Percentiles rank a stretch among this genome's conserved stretches.
phyloP scores from a whole-genome alignment of 1,284 basidiomycete species.

The Cutaneotrichosporon cavernicola region DNA sequence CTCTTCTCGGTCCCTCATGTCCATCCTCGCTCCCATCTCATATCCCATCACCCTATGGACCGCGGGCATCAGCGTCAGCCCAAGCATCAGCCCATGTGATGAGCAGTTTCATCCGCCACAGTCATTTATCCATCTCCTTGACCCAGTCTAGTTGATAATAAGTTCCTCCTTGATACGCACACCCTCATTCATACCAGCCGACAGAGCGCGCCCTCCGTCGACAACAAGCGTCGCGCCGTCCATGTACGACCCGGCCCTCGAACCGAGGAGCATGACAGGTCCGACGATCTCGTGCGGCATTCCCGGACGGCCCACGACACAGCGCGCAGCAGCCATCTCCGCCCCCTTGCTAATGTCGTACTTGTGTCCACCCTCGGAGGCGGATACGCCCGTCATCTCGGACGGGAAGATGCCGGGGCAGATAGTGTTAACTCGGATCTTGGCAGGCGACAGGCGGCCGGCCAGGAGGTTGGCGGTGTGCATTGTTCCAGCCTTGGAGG shows the following conservation, averaged over 20 bases:
- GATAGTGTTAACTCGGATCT: conserved; percentile 48
- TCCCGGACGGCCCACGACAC: conserved; percentile 47
- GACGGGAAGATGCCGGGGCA: conserved; percentile 44
- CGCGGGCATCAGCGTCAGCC: too few species aligned
- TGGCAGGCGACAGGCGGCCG: conserved; percentile 37
- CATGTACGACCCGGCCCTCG: conserved; percentile 46
- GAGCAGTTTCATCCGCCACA: too few species aligned
- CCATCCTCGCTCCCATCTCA: too few species aligned
- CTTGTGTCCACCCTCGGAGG: conserved; percentile 22
- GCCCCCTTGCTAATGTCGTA: conserved; percentile 30
- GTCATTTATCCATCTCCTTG: too few species aligned
- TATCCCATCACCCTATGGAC: too few species aligned
- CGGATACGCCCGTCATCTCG: conserved; percentile 41
- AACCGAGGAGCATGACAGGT: conserved; percentile 44
- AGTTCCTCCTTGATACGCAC: conserved; percentile 35
- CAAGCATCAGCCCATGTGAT: too few species aligned
- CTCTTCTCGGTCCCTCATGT: too few species aligned
- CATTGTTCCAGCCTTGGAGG: conserved; percentile 45
- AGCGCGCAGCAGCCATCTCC: conserved; percentile 33
- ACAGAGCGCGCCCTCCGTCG: conserved; percentile 49
- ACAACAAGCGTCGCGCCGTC: conserved; percentile 46
- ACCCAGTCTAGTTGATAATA: conserved; percentile 20
- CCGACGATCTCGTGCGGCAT: conserved; percentile 49
- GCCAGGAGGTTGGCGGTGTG: conserved; percentile 41
- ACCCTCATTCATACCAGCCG: conserved; percentile 40